Base-by-base conservation (phyloP, 164 flowering plant genomes). In the Stephania japonica region DNA sequence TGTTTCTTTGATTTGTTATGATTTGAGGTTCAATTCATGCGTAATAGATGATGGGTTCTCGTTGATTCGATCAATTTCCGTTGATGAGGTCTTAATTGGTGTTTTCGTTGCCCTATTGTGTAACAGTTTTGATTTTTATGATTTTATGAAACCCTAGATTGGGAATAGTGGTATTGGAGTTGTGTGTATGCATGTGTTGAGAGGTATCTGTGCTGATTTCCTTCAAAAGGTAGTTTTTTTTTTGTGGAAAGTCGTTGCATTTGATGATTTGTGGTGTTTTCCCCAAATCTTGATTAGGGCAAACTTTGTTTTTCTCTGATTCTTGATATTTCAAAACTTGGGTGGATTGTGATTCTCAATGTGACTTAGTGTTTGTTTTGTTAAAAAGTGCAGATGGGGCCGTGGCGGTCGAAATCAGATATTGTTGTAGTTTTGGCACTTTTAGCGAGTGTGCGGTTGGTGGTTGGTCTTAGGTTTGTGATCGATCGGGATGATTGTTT, bases 401-500 rank as follows among this genome's bases (percentile, higher is more conserved):
- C 62, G 66, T 74, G 73, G 70, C 43, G 59, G 10, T 27, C 56
- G 53, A 76, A 68, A 59, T 49, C 70, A 56, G 19, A 67, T 67
- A 41, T 73, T 42, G 19, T 81, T 26, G 73, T 56, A 38, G 27
- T 79, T 16, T 3, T 80, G 77, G 78, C 71, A 42, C 69, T 81
- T 32, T 44, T 84, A 49, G 75, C 72, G n/a, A 70, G 74, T 67
- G 27, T 81, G 27, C 80, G 78, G 61, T 79, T 76, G 32, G 85
- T 80, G 16, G 56, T 67, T 71, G 98, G 92, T 61, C 85, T 95
- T 69, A 87, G 99, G 80, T 89, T 95, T 78, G 90, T 90, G 68
- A 88, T 95, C 59, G 97, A 95, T 75, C 86, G 92, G 75, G 97
- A 91, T 75, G 99, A 95, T 49, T 95, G 99, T 71, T 87, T 91